A percentile compares a stretch with the other conserved stretches of the same genome.
Conservation (phyloP, 23 red algal genomes). For the Gracilaria gracilis region DNA sequence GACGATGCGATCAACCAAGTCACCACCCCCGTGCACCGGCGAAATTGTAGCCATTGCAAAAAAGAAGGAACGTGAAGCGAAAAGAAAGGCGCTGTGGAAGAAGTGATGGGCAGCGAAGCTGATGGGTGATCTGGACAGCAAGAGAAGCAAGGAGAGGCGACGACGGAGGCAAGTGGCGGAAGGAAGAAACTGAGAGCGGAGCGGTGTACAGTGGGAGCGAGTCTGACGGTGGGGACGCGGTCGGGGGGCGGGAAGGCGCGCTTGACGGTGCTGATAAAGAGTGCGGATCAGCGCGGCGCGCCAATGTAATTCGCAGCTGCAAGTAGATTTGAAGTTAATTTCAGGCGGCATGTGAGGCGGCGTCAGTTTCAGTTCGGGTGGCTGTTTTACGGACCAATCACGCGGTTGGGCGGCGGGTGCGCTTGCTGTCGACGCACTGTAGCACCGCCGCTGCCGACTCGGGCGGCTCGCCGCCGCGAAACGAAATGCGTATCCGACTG, state of each 20-base stretch:
- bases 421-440: neutral
- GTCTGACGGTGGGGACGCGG: constrained; percentile 21
- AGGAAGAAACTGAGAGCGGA: neutral
- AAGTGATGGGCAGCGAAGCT: neutral
- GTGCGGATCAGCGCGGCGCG: constrained; percentile 28
- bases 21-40: constrained; percentile 91
- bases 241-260: neutral
- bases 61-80: neutral
- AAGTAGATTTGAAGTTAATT: constrained; percentile 12
- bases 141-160: neutral
- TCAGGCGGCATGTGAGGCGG: neutral
- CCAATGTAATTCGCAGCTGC: constrained; percentile 27
- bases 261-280: constrained; percentile 9
- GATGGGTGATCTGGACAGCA: neutral
- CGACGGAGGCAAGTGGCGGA: too few relatives aligned
- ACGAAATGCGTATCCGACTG: neutral
- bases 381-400: neutral
- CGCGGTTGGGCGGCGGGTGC: neutral
- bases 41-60: constrained; percentile 67
- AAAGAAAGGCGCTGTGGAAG: neutral
- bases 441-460: neutral
- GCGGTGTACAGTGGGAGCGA: neutral
- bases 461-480: neutral
- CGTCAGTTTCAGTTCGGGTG: neutral
- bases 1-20: constrained; percentile 81